Conservation (phyloP, 495 filamentous ascomycete genomes). For the Aspergillus sclerotioniger region DNA sequence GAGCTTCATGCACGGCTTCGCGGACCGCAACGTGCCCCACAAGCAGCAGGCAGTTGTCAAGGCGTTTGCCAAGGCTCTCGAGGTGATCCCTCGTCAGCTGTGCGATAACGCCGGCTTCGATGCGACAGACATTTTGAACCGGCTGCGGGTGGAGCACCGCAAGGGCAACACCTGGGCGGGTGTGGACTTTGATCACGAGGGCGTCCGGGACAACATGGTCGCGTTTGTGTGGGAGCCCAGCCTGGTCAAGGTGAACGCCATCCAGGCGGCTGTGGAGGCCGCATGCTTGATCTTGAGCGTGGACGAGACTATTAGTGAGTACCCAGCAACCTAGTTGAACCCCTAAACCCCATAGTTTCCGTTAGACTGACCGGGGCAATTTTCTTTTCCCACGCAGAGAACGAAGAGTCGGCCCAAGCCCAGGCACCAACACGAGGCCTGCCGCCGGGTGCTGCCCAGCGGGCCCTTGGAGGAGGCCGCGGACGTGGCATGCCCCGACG, state of each 20-base stretch:
- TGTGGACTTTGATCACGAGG: conserved; percentile 91
- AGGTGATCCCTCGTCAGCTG: conserved; percentile 93
- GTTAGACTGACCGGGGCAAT: conserved; percentile 17
- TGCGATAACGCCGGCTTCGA: conserved; percentile 99
- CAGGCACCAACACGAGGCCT: conserved; percentile 75
- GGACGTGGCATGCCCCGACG: conserved; percentile 83
- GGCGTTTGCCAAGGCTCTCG: conserved; percentile 93
- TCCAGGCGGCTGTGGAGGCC: conserved; percentile 93
- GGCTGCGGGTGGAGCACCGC: conserved; percentile 88
- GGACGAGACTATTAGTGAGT: conserved; percentile 89
- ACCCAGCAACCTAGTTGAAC: not conserved
- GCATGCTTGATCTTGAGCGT: conserved; percentile 92
- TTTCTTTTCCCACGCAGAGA: conserved; percentile 48
- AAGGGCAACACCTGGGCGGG: conserved; percentile 91
- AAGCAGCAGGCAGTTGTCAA: conserved; percentile 98
- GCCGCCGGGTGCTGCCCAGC: conserved; percentile 89
- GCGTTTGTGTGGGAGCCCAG: conserved; percentile 96
- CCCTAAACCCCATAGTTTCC: not conserved
- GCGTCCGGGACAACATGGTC: conserved; percentile 86
- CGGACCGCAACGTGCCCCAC: conserved; percentile 85
- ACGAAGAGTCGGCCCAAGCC: conserved; percentile 82
- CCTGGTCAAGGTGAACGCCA: conserved; percentile 94
- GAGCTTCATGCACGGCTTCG: conserved; percentile 84
- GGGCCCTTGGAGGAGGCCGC: conserved; percentile 76
- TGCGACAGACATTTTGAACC: conserved; percentile 94